Percentiles rank a stretch among this genome's conserved stretches.
phyloP scores from a whole-genome alignment of 495 filamentous ascomycete genomes.

The Tetracladium setigerum region DNA sequence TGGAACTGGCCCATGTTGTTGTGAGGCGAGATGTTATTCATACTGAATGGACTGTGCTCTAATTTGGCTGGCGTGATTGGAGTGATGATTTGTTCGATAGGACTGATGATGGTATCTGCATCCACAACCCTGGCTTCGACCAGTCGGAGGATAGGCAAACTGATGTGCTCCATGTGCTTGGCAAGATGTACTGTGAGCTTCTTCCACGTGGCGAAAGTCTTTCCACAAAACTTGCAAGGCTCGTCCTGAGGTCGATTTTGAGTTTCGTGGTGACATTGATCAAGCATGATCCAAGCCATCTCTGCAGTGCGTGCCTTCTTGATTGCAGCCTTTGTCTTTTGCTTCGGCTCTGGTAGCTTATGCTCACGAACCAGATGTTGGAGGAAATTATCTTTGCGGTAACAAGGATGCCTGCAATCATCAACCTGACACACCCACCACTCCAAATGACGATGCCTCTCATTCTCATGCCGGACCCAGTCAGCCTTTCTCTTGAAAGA shows the following conservation, averaged over 20 bases:
- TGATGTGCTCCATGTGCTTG: conserved; percentile 95
- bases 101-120: conserved; percentile 55
- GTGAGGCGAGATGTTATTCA: conserved; percentile 16
- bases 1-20: conserved; percentile 6
- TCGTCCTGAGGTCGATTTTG: conserved; percentile 61
- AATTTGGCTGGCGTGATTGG: conserved; percentile 19
- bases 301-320: conserved; percentile 44
- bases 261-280: conserved; percentile 69
- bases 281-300: conserved; percentile 68
- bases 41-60: conserved; percentile 17
- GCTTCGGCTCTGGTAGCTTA: conserved; percentile 73
- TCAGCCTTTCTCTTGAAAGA: conserved; percentile 97
- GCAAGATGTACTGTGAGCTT: conserved; percentile 90
- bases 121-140: conserved; percentile 53
- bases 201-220: conserved; percentile 79
- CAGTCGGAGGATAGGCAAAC: conserved; percentile 73
- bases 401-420: conserved; percentile 81
- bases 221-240: conserved; percentile 85
- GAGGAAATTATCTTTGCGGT: conserved; percentile 90
- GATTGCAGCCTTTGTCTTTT: conserved; percentile 50
- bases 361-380: conserved; percentile 94
- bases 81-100: conserved; percentile 42
- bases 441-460: conserved; percentile 84
- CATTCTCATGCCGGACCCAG: conserved; percentile 95
- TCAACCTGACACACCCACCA: conserved; percentile 83